A percentile compares a stretch with the other conserved stretches of the same genome.
phyloP scores from a whole-genome alignment of 768 basidiomycete genomes.

The Calvatia gigantea region DNA sequence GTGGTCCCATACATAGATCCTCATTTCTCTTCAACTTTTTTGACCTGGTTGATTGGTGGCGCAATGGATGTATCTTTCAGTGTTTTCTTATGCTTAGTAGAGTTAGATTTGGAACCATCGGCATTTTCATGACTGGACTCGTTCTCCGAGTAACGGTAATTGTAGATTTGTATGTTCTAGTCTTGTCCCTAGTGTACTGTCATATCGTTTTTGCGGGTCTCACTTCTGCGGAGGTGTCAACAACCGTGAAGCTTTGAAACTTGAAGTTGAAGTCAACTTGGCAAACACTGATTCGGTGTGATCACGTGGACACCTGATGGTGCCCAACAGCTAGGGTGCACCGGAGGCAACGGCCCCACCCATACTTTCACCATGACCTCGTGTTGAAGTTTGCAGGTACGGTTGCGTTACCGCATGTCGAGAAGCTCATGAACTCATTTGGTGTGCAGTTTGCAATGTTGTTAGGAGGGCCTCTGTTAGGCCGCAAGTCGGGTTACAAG shows the following conservation, averaged over 20 bases:
- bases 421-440: slow-evolving; percentile 1
- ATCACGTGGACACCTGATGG: slow-evolving; percentile 13
- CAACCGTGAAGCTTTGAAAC: neutral
- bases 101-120: neutral
- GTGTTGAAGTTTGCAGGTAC: slow-evolving; percentile 34
- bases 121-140: neutral
- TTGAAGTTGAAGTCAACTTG: neutral
- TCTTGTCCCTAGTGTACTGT: neutral
- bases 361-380: slow-evolving; percentile 44
- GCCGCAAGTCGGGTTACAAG: slow-evolving; percentile 39
- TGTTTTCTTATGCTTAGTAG: neutral
- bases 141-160: neutral
- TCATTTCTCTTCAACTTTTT: neutral
- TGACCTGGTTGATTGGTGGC: neutral
- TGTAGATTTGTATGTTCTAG: neutral
- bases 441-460: slow-evolving; percentile 23
- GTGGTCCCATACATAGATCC: neutral
- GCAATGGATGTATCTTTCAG: neutral
- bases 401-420: slow-evolving; percentile 6
- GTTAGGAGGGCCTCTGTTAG: slow-evolving; percentile 43
- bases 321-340: neutral
- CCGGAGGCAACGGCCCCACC: neutral
- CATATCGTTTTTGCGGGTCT: neutral
- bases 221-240: neutral
- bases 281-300: neutral